Evolutionary conservation across 306 rosid species (phyloP), one percentile per base, ranked within the genome.

Genomic region (Purshia tridentata): DNA sequence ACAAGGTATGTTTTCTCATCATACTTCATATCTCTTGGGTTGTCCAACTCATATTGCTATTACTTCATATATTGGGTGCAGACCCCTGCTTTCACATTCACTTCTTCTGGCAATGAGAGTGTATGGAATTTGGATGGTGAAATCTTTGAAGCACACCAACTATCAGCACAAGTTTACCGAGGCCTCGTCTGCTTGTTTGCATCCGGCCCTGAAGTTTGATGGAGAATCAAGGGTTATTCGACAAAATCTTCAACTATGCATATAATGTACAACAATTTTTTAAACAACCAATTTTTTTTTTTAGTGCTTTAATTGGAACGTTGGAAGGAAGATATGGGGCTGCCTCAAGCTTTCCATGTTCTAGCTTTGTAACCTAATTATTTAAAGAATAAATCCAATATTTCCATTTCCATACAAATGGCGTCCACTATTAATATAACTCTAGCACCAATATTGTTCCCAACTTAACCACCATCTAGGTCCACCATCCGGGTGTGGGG

Each of bases 71-170:
- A 73, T 14, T 78, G 59, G 39, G 47, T 67, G 23, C 88, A 94
- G 97, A 91, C 97, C 41, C 81, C 92, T 9, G 91, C 96, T 5
- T 94, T 91, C 77, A 80, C 89, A 39, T 91, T 91, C 74, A 89
- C 96, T 56, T 91, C 97, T 46, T 78, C 66, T 4, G 96, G 98
- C 65, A 78, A 79, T 1, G 86, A 94, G 84, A 86, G 98, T 56
- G 82, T 91, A 12, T 94, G 98, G 98, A 91, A 94, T 83, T 72
- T 91, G 77, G 98, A 94, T 19, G 97, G 98, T 1, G 95, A 94
- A 84, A 65, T 80, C 68, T 84, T 94, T 72, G 84, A 68, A 73
- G 98, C 98, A 47, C 98, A 94, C 74, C 87, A 94, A 69, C 88
- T 94, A 41, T 94, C 98, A 11, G 96, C 97, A 2, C 98, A 91